phyloP scores from a whole-genome alignment of 2,329 filamentous ascomycete genomes.

The Xylariaceae sp. region DNA sequence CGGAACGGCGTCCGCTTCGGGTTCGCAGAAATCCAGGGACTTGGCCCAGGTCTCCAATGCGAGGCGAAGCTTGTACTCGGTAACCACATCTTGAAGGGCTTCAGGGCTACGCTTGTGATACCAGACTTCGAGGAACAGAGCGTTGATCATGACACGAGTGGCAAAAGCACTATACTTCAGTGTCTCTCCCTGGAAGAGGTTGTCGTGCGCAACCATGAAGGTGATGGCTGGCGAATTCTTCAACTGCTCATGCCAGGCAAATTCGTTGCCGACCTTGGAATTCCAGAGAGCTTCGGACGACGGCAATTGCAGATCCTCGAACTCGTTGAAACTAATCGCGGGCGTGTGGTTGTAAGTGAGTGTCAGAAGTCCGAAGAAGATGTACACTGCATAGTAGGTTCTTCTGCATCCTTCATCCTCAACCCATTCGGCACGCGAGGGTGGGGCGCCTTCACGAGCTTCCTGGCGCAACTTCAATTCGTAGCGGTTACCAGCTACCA shows the following conservation, averaged over 20 bases:
- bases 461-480: constrained; percentile 92
- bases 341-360: constrained; percentile 97
- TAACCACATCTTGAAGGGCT: constrained; percentile 92
- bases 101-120: constrained; percentile 98
- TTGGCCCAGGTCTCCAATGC: constrained; percentile 99
- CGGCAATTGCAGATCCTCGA: constrained; percentile 85
- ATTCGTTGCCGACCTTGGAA: constrained; percentile 69
- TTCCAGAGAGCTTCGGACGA: constrained; percentile 96
- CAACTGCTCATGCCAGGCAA: constrained; percentile 76
- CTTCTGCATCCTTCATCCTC: constrained; percentile 94
- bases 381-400: constrained; percentile 97
- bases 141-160: constrained; percentile 97
- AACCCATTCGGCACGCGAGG: constrained; percentile 85
- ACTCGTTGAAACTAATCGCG: constrained; percentile 96
- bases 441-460: constrained; percentile 68
- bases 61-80: constrained; percentile 93
- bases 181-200: constrained; percentile 87
- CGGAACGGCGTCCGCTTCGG: constrained; percentile 80
- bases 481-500: constrained; percentile 96
- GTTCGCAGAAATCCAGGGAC: constrained; percentile 87
- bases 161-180: constrained; percentile 94
- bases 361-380: constrained; percentile 94
- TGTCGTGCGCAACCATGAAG: constrained; percentile 90
- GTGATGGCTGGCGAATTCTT: constrained; percentile 68
- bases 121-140: constrained; percentile 96